Base-by-base conservation (phyloP, 1,139 yeast genomes). In the Saccharomyces hybrid region DNA sequence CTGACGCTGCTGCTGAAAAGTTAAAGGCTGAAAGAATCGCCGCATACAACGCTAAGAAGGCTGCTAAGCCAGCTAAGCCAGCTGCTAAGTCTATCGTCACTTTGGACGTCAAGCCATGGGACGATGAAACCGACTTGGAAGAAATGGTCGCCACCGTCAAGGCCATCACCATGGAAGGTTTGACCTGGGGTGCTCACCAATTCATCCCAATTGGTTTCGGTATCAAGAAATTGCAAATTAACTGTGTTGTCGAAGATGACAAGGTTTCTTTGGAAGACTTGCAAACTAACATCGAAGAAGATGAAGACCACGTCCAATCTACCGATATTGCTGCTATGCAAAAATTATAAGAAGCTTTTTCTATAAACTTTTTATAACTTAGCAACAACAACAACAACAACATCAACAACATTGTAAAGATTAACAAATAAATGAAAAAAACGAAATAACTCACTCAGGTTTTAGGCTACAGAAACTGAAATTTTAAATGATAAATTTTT, bases 101-200 rank as follows among this genome's bases (percentile, higher is more conserved):
- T 70, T 73, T 93, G 71, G 99, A 93, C 70, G 96, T 93, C 69
- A 93, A 93, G 86, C 98, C 97, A 78, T 93, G 99, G 99, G 99
- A 93, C 78, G 98, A 93, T 72, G 98, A 93, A 82, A 93, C 99
- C 66, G 85, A 91, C 75, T 82, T 95, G 75, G 96, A 93, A 58
- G 85, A 84, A 76, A 75, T 93, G 78, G 78, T 88, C 69, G 91
- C 85, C 59, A 82, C 83, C 76, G 97, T 90, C 72, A 90, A 89
- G 83, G 73, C 80, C 65, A 76, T 91, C 69, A 86, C 83, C 74
- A 77, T 78, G 79, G 98, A 91, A 53, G 99, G 99, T 83, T 87
- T 95, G 73, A 78, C 78, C 67, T 93, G 99, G 99, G 99, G 99
- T 87, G 97, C 95, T 72, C 86, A 81, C 82, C 93, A 87, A 80